Evolutionary conservation across 1,139 yeast species (phyloP).

Genomic region (Geotrichum reessii): DNA sequence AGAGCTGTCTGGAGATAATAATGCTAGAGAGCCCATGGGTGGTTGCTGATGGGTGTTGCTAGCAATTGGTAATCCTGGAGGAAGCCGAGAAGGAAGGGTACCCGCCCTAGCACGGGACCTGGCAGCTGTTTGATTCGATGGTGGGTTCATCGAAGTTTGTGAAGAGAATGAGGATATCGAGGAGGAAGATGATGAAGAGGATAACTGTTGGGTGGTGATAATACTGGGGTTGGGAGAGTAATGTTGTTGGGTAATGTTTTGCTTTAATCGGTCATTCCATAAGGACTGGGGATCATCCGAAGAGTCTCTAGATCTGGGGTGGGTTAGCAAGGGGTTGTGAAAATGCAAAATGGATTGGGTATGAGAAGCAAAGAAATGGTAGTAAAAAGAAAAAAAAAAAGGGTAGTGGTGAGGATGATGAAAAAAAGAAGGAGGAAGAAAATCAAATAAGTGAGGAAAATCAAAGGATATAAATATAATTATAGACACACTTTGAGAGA

Average conservation of each 20-base stretch:
- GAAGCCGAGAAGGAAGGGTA: conserved; percentile 41
- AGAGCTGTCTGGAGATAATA: conserved; percentile 30
- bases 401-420: background rate
- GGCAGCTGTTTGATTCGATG: conserved; percentile 8
- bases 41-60: conserved; percentile 9
- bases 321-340: background rate
- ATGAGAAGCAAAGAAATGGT: background rate
- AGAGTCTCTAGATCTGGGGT: conserved; percentile 12
- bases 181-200: background rate
- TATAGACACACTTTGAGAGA: background rate
- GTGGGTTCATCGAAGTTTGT: conserved; percentile 1
- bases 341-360: too few species aligned
- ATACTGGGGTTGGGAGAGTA: background rate
- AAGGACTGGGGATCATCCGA: conserved; percentile 12
- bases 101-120: conserved; percentile 42
- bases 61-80: conserved; percentile 29
- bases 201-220: background rate
- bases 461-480: background rate
- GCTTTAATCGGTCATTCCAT: conserved; percentile 15
- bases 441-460: background rate
- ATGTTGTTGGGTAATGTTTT: background rate
- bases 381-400: background rate
- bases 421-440: background rate
- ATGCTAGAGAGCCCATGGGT: conserved; percentile 32
- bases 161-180: conserved; percentile 4